Base-by-base conservation (phyloP, 2,329 filamentous ascomycete species). In the Plenodomus tracheiphilus region DNA sequence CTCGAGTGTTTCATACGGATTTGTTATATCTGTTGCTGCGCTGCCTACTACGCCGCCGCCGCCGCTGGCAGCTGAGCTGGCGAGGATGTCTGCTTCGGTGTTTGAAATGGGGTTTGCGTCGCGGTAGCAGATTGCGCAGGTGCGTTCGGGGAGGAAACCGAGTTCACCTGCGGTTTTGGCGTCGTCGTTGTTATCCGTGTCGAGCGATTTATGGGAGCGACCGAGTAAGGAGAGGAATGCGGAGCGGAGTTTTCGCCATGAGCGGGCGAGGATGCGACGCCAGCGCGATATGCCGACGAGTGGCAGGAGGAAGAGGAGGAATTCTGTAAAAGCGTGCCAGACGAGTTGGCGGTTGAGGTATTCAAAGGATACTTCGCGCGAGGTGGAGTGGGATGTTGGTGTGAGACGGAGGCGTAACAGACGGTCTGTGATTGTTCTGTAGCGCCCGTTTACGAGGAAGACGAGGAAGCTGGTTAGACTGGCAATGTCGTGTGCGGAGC, bases 321-420 rank as follows among this genome's bases (percentile, higher is more conserved):
- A 99, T 71, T 99, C 94, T 20, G 94, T 99, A 65, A 99, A 96
- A n/a, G 94, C 94, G 74, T 99, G 94, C 94, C 94, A 99, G 32
- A 99, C 94, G 10, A 99, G 84, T 75, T 99, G 94, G 40, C 94
- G 86, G 71, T 99, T 99, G 41, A 97, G 83, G 66, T 97, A 97
- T 74, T 99, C 94, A 69, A 99, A 97, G 1, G 90, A 96, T 20
- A 99, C 92, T 73, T 97, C 91, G 25, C 93, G 83, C 68, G 85
- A 90, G 56, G 95, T 88, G 68, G 96, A 89, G 50, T 70, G 91
- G 2, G 88, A 92, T 4, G 89, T 88, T 7, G 94, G 88, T 3
- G 91, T 88, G 38, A 99, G 83, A 46, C 93, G 86, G 72, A 99
- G 86, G 49, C 89, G 83, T 46, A 99, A 77, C 10, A 94, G 70